phyloP scores from a whole-genome alignment of 768 basidiomycete species.

The Tylopilus balloui region DNA sequence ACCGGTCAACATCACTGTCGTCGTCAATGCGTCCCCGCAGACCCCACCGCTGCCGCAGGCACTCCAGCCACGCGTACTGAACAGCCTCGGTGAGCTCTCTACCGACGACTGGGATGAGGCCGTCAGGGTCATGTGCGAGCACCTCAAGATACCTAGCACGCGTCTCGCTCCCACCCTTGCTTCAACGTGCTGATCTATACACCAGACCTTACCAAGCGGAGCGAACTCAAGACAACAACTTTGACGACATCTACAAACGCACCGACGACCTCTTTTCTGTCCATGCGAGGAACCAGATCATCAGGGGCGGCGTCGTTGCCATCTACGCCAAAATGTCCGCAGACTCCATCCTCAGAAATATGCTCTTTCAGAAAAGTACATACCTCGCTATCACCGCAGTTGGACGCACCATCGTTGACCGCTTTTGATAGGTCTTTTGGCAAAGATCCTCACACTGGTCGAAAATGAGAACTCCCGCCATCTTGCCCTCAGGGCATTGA shows the following conservation, averaged over 20 bases:
- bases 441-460: constrained; percentile 54
- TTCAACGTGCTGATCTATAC: not conserved
- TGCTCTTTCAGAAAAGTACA: constrained; percentile 53
- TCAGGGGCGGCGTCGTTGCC: constrained; percentile 54
- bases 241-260: constrained; percentile 46
- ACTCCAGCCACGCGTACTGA: constrained; percentile 8
- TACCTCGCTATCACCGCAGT: not conserved
- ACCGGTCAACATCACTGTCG: not conserved
- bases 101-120: constrained; percentile 47
- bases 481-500: constrained; percentile 51
- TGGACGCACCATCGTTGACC: not conserved
- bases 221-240: constrained; percentile 58
- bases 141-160: constrained; percentile 54
- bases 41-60: constrained; percentile 10
- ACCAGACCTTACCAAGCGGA: constrained; percentile 50
- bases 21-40: not conserved
- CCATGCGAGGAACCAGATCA: constrained; percentile 40
- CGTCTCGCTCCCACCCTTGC: not conserved
- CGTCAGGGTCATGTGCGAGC: constrained; percentile 44
- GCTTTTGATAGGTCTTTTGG: constrained; percentile 43
- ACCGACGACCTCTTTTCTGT: constrained; percentile 48
- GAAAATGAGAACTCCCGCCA: constrained; percentile 44
- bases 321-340: constrained; percentile 63
- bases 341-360: constrained; percentile 56
- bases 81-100: constrained; percentile 20